A percentile compares a stretch with the other conserved stretches of the same genome.
Conservation (phyloP, 768 basidiomycete genomes). For the Suillus paluster region DNA sequence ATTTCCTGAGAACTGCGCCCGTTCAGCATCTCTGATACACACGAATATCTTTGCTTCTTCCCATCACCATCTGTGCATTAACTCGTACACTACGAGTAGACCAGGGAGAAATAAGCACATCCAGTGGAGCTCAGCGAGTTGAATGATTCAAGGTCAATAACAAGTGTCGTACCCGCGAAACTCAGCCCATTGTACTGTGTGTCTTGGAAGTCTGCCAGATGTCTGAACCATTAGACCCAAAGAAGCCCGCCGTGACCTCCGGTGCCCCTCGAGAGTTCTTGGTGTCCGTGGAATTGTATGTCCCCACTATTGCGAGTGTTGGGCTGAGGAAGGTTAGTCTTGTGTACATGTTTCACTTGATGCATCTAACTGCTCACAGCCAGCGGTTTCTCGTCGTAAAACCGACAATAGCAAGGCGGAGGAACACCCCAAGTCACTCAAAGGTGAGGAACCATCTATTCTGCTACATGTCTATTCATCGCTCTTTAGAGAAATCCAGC, state of each 20-base stretch:
- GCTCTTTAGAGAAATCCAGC: constrained; percentile 64
- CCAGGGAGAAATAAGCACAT: not conserved
- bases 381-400: constrained; percentile 54
- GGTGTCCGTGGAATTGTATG: constrained; percentile 63
- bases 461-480: constrained; percentile 8
- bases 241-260: constrained; percentile 4
- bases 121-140: not conserved
- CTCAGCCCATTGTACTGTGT: constrained; percentile 4
- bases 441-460: constrained; percentile 46
- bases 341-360: constrained; percentile 3
- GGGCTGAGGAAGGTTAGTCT: constrained; percentile 61
- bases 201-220: constrained; percentile 1
- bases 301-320: constrained; percentile 54
- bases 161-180: not conserved
- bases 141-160: not conserved
- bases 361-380: constrained; percentile 34
- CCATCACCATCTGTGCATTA: not conserved
- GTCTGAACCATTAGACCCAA: constrained; percentile 9
- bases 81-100: not conserved
- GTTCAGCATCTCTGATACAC: not conserved
- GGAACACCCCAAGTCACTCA: constrained; percentile 55
- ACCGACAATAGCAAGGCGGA: constrained; percentile 56
- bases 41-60: constrained; percentile 6
- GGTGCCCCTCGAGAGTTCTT: constrained; percentile 53
- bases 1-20: not conserved